These are phyloP conservation scores for Lipomyces oligophaga DNA, from an alignment of 805 yeast genomes.

Conservation along the genomic window DNA sequence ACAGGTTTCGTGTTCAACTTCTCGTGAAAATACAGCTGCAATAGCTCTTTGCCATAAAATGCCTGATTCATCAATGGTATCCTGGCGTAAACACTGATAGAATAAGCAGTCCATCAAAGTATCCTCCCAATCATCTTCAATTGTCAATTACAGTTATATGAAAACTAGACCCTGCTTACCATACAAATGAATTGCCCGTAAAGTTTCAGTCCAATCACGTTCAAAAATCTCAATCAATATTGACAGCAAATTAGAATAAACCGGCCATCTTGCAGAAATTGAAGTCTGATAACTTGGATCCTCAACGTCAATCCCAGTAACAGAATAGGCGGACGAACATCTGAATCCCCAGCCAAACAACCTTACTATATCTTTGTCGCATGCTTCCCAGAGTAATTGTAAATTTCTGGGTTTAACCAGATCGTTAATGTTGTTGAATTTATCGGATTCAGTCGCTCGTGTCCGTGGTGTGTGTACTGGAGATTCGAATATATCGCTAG, in stretches of 20 bases:
- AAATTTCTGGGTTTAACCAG: conserved; percentile 6
- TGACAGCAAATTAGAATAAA: conserved; percentile 4
- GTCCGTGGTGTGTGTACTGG: too few species aligned
- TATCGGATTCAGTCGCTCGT: too few species aligned
- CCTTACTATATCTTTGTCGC: conserved; percentile 15
- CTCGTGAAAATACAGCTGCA: conserved; percentile 14
- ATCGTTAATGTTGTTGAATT: too few species aligned
- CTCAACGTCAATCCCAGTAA: too few species aligned
- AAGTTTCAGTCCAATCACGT: conserved; percentile 13
- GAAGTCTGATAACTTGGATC: too few species aligned
- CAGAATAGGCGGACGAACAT: conserved; percentile 22
- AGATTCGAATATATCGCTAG: not conserved
- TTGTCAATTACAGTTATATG: too few species aligned
- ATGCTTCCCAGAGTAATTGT: conserved; percentile 11
- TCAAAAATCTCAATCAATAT: conserved; percentile 9
- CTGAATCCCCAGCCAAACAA: conserved; percentile 23
- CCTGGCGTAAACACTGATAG: conserved; percentile 4
- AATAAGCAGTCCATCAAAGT: conserved; percentile 1
- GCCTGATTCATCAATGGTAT: not conserved
- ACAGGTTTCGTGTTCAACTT: conserved; percentile 1
- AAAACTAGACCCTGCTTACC: too few species aligned
- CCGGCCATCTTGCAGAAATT: too few species aligned
- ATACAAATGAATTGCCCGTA: too few species aligned
- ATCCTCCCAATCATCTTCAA: not conserved
- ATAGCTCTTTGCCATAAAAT: conserved; percentile 20